Evolutionary conservation across 1,139 yeast genomes (phyloP).

Genomic region (Sugiyamaella castrensis): DNA sequence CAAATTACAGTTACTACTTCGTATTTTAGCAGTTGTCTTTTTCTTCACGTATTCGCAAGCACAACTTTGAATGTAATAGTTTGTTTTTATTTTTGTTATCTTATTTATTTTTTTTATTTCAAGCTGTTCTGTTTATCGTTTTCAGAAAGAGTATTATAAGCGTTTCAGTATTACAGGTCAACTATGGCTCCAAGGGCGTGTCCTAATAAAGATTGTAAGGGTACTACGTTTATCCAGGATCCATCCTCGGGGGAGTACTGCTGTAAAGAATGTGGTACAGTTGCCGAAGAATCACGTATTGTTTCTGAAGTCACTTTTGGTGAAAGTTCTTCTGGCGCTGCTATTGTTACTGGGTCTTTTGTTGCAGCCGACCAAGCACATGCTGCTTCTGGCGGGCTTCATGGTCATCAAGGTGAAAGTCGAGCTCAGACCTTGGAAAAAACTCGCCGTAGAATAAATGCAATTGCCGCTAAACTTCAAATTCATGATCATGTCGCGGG

Average conservation of each 20-base stretch:
- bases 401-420: conserved; percentile 60
- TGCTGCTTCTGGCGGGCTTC: conserved; percentile 56
- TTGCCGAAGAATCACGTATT: conserved; percentile 86
- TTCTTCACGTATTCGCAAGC: no score
- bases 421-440: conserved; percentile 83
- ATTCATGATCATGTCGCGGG: conserved; percentile 85
- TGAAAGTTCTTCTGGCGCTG: conserved; percentile 90
- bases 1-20: no score
- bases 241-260: conserved; percentile 50
- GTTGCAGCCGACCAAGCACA: conserved; percentile 84
- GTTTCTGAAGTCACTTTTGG: conserved; percentile 95
- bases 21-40: no score
- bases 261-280: conserved; percentile 81
- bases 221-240: conserved; percentile 5
- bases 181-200: conserved; percentile 9
- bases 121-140: no score
- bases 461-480: conserved; percentile 71
- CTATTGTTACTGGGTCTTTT: conserved; percentile 92
- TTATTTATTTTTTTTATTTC: no score
- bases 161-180: neutral
- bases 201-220: conserved; percentile 12
- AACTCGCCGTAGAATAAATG: conserved; percentile 72
- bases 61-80: no score
- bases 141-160: no score
- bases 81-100: no score